Conservation (phyloP, 1,284 basidiomycete genomes). For the Schizophyllum amplum region DNA sequence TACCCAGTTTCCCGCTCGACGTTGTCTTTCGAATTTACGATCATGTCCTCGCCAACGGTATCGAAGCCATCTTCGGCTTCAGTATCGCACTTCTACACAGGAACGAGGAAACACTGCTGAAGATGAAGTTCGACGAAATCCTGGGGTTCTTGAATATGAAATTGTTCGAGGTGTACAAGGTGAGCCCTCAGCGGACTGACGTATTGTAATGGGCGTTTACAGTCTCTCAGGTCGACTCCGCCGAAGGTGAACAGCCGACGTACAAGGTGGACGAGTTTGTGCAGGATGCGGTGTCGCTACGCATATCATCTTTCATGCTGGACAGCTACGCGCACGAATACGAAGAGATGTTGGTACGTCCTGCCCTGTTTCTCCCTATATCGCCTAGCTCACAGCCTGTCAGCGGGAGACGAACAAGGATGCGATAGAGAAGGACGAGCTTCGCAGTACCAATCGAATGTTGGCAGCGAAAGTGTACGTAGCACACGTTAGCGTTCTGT, state of each 20-base stretch:
- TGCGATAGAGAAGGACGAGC: conserved; percentile 70
- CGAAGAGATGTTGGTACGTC: conserved; percentile 50
- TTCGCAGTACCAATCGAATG: conserved; percentile 71
- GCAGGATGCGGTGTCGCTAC: conserved; percentile 72
- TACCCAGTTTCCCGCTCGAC: conserved; percentile 81
- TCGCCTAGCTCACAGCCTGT: conserved; percentile 26
- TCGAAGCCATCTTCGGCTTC: conserved; percentile 96
- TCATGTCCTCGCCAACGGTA: conserved; percentile 91
- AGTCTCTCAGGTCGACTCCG: conserved; percentile 19
- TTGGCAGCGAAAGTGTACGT: conserved; percentile 77
- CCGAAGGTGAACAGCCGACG: conserved; percentile 19
- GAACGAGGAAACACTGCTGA: conserved; percentile 76
- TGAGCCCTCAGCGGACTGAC: no score
- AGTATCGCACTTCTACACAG: conserved; percentile 81
- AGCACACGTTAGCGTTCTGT: background rate
- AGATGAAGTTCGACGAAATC: conserved; percentile 85
- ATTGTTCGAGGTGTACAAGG: conserved; percentile 80
- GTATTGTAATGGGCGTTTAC: no score
- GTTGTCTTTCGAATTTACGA: conserved; percentile 95
- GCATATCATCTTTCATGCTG: conserved; percentile 88
- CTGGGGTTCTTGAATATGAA: conserved; percentile 72
- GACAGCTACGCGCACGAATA: conserved; percentile 87
- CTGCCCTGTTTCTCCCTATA: background rate
- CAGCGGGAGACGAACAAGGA: conserved; percentile 68
- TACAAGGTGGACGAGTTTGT: conserved; percentile 82